Base-by-base conservation (phyloP, 306 rosid species). In the Glycyrrhiza uralensis region DNA sequence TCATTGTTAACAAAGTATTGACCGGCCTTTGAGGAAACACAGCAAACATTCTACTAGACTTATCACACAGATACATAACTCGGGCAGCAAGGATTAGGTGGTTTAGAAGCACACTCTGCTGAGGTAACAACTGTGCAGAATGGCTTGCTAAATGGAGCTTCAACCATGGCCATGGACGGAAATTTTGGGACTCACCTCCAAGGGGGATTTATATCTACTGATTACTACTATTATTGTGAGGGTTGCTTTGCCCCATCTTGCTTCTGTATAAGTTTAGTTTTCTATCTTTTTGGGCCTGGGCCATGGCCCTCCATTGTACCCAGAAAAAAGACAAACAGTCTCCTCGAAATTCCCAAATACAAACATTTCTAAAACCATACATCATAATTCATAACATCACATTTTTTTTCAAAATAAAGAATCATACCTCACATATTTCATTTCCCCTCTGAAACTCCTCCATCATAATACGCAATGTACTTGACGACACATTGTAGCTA, bases 361-460 rank as follows among this genome's bases (percentile, higher is more conserved):
- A 26, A 13, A 44, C 8, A 66, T 23, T 76, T 76, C 36, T 39
- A 5, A 19, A 71, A 60, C 14, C 24, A 32, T 18, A 23, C n/a
- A 69, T 26, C 79, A 47, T 85, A 92, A 92, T 90, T 26, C 79
- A 47, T 85, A 92, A 92, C 92, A 96, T 85, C 88, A 69, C 90
- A 81, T 20, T 49, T 67, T 65, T n/a, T 64, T 44, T 14, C 39
- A 46, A 67, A 30, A 32, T 11, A 47, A 30, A 50, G 46, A 33
- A 50, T 24, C 32, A 42, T 87, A 94, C 99, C 97, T 89, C 95
- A 76, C 92, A 91, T 29, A 94, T 79, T 70, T 94, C 93, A 77
- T 64, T 76, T 54, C 99, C 99, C 85, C 97, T 83, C 68, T 78
- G 90, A 81, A 94, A 94, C 83, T 91, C 99, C 22, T 87, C 88